A percentile compares a stretch with the other conserved stretches of the same genome.
Conservation (phyloP, 1,139 yeast species). For the Saccharomyces hybrid region DNA sequence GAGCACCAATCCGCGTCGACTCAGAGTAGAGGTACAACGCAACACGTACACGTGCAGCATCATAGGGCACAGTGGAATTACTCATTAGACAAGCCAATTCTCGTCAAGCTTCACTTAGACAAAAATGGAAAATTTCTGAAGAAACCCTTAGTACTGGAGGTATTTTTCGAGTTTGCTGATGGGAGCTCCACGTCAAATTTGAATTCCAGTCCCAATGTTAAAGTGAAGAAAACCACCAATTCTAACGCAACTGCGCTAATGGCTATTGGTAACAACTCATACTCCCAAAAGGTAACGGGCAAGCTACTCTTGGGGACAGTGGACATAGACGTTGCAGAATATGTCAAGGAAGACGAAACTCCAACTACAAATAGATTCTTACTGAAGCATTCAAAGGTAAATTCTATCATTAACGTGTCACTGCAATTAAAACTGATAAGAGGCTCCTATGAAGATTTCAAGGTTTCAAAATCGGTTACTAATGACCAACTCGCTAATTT, state of each 20-base stretch:
- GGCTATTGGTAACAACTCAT: constrained; percentile 8
- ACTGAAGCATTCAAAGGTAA: constrained; percentile 70
- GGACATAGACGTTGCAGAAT: constrained; percentile 65
- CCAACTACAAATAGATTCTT: constrained; percentile 52
- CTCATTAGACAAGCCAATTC: constrained; percentile 30
- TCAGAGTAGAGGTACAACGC: constrained; percentile 7
- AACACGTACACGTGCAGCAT: constrained; percentile 37
- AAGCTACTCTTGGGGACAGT: constrained; percentile 54
- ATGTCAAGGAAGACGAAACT: constrained; percentile 48
- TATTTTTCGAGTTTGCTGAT: constrained; percentile 31
- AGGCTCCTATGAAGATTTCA: constrained; percentile 35
- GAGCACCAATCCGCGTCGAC: constrained; percentile 22
- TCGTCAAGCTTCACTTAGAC: constrained; percentile 39
- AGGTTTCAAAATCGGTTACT: constrained; percentile 12
- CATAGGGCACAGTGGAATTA: constrained; percentile 48
- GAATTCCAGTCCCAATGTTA: constrained; percentile 2
- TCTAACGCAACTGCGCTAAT: constrained; percentile 4
- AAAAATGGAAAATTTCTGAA: constrained; percentile 32
- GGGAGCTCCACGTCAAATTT: constrained; percentile 3
- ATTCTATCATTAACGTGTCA: constrained; percentile 57
- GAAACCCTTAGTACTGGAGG: constrained; percentile 34
- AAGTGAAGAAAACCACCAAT: constrained; percentile 5
- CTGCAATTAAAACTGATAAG: constrained; percentile 41
- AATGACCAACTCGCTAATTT: constrained; percentile 21
- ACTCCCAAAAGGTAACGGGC: constrained; percentile 28